Percentiles rank a stretch among this genome's conserved stretches.
These are phyloP conservation scores for Crepidotus variabilis DNA, from an alignment of 768 basidiomycete genomes.

Conservation along the genomic window DNA sequence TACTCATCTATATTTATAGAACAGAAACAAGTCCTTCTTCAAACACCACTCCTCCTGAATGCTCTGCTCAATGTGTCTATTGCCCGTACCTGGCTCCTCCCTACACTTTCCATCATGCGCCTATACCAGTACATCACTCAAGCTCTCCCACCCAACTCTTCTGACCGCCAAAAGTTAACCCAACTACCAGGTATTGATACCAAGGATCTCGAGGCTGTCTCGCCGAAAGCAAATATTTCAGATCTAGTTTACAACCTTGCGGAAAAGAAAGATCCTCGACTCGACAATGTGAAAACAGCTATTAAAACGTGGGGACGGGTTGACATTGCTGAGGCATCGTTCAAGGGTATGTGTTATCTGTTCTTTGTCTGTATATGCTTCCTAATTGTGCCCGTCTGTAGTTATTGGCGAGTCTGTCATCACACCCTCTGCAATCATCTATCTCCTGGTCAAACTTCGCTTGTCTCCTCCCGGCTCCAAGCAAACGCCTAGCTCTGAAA, in stretches of 20 bases:
- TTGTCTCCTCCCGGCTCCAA: conserved; percentile 50
- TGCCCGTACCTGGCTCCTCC: conserved; percentile 85
- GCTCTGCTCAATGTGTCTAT: conserved; percentile 80
- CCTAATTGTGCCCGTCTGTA: conserved; percentile 21
- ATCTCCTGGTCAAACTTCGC: conserved; percentile 80
- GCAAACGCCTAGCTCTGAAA: conserved; percentile 1
- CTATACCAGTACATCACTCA: conserved; percentile 83
- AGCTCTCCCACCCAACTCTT: conserved; percentile 61
- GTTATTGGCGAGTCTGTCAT: conserved; percentile 90
- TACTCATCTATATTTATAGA: conserved; percentile 39
- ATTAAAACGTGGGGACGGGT: conserved; percentile 69
- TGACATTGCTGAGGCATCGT: conserved; percentile 77
- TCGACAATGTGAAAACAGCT: conserved; percentile 56
- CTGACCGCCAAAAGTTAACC: conserved; percentile 46
- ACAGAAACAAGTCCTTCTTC: conserved; percentile 67
- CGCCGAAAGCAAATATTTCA: conserved; percentile 36
- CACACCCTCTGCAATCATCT: conserved; percentile 85
- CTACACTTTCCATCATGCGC: conserved; percentile 75
- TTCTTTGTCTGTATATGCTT: neutral
- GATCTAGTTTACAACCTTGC: conserved; percentile 49
- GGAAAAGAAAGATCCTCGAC: conserved; percentile 45
- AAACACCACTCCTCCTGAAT: conserved; percentile 67
- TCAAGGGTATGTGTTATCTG: conserved; percentile 61
- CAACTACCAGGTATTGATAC: conserved; percentile 76
- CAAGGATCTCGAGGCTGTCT: conserved; percentile 38